phyloP scores from a whole-genome alignment of 768 basidiomycete genomes.

The Psilocybe tampanensis region DNA sequence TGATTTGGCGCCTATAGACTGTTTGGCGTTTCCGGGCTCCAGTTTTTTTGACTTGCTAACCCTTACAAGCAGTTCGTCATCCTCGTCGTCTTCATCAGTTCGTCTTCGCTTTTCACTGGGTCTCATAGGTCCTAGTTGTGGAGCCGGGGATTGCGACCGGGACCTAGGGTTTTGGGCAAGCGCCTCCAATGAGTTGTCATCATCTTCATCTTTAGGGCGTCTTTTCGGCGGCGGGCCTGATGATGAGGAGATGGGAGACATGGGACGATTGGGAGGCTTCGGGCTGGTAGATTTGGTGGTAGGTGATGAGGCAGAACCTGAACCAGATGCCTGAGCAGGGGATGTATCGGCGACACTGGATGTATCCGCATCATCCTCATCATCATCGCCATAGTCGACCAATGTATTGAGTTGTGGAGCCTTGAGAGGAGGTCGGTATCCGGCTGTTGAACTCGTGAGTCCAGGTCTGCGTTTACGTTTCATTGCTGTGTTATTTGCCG shows the following conservation, averaged over 20 bases:
- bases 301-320: constrained; percentile 14
- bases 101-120: constrained; percentile 73
- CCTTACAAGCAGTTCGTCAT: constrained; percentile 65
- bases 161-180: constrained; percentile 41
- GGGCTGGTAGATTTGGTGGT: constrained; percentile 11
- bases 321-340: constrained; percentile 11
- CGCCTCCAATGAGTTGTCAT: constrained; percentile 60
- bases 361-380: constrained; percentile 47
- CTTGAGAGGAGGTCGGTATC: constrained; percentile 50
- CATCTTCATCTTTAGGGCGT: constrained; percentile 45
- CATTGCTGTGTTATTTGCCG: constrained; percentile 37
- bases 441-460: constrained; percentile 43
- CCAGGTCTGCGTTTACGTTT: constrained; percentile 63
- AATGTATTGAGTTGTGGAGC: constrained; percentile 61
- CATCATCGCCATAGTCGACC: constrained; percentile 80
- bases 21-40: constrained; percentile 52
- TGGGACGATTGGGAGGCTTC: constrained; percentile 28
- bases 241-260: constrained; percentile 31
- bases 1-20: constrained; percentile 25
- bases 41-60: constrained; percentile 63
- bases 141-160: constrained; percentile 41
- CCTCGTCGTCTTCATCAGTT: constrained; percentile 67
- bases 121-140: constrained; percentile 47
- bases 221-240: constrained; percentile 48
- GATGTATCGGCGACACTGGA: neutral